Evolutionary conservation across 306 rosid genomes (phyloP), one percentile per base, ranked within the genome.

Genomic region (Fagus crenata): DNA sequence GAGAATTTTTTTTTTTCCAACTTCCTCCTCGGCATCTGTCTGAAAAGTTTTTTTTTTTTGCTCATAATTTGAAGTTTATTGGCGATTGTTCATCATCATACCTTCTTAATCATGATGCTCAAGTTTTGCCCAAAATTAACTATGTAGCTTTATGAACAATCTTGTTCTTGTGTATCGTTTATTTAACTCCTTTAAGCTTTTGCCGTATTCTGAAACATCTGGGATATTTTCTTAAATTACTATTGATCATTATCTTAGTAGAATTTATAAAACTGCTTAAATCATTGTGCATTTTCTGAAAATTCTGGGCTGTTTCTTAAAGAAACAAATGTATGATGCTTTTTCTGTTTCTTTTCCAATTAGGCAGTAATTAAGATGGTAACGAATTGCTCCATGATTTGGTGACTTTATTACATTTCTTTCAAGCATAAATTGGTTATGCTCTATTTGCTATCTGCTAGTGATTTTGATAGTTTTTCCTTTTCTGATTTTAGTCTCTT

Each of bases 401-500:
- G 36, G 32, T 31, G 64, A 65, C 49, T 39, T 65, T 7, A 65
- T 36, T n/a, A 37, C 6, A 58, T 58, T n/a, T 65, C 9, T 65
- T 65, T 37, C 40, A 36, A 33, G 49, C 71, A 36, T 65, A 37
- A 17, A 65, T 65, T 37, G 31, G 71, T 37, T 39, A 22, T 22
- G 28, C 28, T 37, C 2, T 12, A 37, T 65, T 37, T 69, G 64
- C 36, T 28, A 7, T 31, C 64, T 37, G 49, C 49, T 37, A 36
- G 9, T 37, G 49, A 65, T 65, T 28, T 22, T 6, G 5, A 36
- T 65, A 37, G 7, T 1, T 39, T 74, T 77, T 70, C 56, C 61
- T 71, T 77, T 88, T 55, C 73, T 28, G 35, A 59, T 84, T 85
- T 78, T 84, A 95, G 99, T 92, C 88, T 78, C 96, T 92, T 79